Evolutionary conservation across 129 eudicot genomes (phyloP).

Genomic region (Scalesia atractyloides): DNA sequence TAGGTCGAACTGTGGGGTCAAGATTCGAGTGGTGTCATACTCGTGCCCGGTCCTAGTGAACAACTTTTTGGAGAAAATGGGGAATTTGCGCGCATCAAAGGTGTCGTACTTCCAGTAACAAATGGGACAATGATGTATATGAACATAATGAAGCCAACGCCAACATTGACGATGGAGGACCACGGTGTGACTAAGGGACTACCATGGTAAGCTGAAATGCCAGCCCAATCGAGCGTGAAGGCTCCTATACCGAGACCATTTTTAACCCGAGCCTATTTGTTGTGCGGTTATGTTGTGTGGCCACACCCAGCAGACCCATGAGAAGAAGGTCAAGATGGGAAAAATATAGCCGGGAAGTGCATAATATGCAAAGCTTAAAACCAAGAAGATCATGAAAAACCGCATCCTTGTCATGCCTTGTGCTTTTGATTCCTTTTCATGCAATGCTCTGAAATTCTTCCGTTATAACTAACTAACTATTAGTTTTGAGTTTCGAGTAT

Average conservation of each 20-base stretch:
- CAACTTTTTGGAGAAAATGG: slow-evolving; percentile 75
- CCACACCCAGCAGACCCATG: slow-evolving; percentile 97
- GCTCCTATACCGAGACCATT: slow-evolving; percentile 93
- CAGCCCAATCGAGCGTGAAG: slow-evolving; percentile 96
- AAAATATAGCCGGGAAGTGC: slow-evolving; percentile 90
- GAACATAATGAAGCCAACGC: slow-evolving; percentile 80
- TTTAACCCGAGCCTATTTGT: slow-evolving; percentile 86
- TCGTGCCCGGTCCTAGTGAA: slow-evolving; percentile 71
- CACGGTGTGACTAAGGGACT: slow-evolving; percentile 94
- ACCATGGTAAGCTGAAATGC: slow-evolving; percentile 90
- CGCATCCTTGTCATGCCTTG: slow-evolving; percentile 78
- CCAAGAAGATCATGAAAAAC: slow-evolving; percentile 71
- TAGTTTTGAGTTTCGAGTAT: too few relatives aligned
- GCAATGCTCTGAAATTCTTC: slow-evolving; percentile 63
- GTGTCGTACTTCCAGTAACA: slow-evolving; percentile 94
- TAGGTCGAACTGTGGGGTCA: slow-evolving; percentile 80
- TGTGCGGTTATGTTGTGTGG: slow-evolving; percentile 88
- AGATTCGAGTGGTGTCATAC: slow-evolving; percentile 75
- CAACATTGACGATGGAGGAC: slow-evolving; percentile 79
- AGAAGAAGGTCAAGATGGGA: slow-evolving; percentile 84
- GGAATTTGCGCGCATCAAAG: slow-evolving; percentile 83
- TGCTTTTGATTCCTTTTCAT: slow-evolving; percentile 67
- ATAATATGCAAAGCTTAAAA: slow-evolving; percentile 76
- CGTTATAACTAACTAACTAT: too few relatives aligned
- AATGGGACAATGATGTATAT: slow-evolving; percentile 75